These are phyloP conservation scores for Talaromyces verruculosus DNA, from an alignment of 2,329 filamentous ascomycete species.

Conservation along the genomic window DNA sequence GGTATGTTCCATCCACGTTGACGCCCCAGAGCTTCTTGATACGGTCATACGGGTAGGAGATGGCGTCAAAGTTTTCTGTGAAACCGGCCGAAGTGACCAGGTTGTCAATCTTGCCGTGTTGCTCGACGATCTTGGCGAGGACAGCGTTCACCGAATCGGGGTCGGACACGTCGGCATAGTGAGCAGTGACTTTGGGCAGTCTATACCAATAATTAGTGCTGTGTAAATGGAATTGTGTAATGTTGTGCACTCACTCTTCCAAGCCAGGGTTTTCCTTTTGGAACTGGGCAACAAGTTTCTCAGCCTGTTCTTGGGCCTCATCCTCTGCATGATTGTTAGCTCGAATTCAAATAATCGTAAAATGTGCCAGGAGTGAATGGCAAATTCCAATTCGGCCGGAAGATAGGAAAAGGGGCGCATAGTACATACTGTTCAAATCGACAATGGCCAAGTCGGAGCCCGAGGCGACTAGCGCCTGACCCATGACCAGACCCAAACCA, in stretches of 20 bases:
- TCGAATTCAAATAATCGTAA: neutral
- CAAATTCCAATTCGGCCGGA: constrained; percentile 3
- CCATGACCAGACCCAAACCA: constrained; percentile 88
- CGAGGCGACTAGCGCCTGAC: constrained; percentile 82
- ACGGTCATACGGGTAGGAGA: constrained; percentile 84
- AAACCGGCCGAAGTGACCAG: constrained; percentile 96
- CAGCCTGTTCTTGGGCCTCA: constrained; percentile 75
- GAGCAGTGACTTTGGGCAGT: constrained; percentile 79
- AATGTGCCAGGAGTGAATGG: neutral
- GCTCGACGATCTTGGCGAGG: constrained; percentile 65
- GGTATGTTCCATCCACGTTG: constrained; percentile 89
- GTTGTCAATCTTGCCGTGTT: constrained; percentile 82
- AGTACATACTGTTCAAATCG: constrained; percentile 77
- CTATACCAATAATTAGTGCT: constrained; percentile 39
- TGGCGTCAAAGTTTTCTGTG: constrained; percentile 91
- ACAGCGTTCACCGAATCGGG: constrained; percentile 74
- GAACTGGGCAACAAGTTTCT: constrained; percentile 72
- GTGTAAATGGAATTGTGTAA: neutral
- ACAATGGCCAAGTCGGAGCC: constrained; percentile 89
- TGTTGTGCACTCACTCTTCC: constrained; percentile 54
- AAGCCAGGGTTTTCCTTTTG: constrained; percentile 75
- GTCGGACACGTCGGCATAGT: constrained; percentile 83
- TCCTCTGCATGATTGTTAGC: constrained; percentile 59
- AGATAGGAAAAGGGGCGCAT: neutral
- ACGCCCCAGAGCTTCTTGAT: constrained; percentile 93